A percentile compares a stretch with the other conserved stretches of the same genome.
These are phyloP conservation scores for Hawksworthiomyces lignivorus DNA, from an alignment of 2,329 filamentous ascomycete species.

Conservation along the genomic window DNA sequence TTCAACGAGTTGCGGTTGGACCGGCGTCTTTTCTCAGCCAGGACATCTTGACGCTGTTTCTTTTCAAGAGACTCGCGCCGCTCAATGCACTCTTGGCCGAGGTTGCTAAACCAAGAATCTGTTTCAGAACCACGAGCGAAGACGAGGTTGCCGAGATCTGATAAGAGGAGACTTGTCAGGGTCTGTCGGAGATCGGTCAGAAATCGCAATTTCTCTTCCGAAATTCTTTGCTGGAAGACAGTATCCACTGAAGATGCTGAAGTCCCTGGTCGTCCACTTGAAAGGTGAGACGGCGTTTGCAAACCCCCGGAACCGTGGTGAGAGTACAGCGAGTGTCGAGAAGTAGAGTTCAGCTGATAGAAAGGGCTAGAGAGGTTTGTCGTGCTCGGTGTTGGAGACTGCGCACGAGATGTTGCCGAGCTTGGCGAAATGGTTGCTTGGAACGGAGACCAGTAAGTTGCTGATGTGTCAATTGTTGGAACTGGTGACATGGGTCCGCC, in stretches of 20 bases:
- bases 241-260: slow-evolving; percentile 62
- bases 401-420: slow-evolving; percentile 49
- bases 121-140: slow-evolving; percentile 90
- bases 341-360: slow-evolving; percentile 34
- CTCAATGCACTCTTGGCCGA: slow-evolving; percentile 60
- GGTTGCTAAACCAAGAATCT: slow-evolving; percentile 72
- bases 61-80: slow-evolving; percentile 49
- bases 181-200: slow-evolving; percentile 69
- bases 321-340: slow-evolving; percentile 28
- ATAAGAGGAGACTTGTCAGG: slow-evolving; percentile 75
- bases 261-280: slow-evolving; percentile 50
- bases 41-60: slow-evolving; percentile 18
- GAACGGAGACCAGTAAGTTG: slow-evolving; percentile 87
- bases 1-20: slow-evolving; percentile 37
- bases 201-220: slow-evolving; percentile 70
- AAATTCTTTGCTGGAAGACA: slow-evolving; percentile 51
- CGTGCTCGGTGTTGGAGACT: slow-evolving; percentile 55
- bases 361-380: slow-evolving; percentile 49
- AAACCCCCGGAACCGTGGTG: slow-evolving; percentile 22
- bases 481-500: slow-evolving; percentile 60
- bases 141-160: slow-evolving; percentile 79
- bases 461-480: slow-evolving; percentile 64
- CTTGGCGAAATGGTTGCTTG: slow-evolving; percentile 59
- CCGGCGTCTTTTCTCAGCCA: slow-evolving; percentile 35
- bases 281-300: slow-evolving; percentile 30